Base-by-base conservation (phyloP, 2,329 filamentous ascomycete genomes). In the Aphanoascus verrucosus region DNA sequence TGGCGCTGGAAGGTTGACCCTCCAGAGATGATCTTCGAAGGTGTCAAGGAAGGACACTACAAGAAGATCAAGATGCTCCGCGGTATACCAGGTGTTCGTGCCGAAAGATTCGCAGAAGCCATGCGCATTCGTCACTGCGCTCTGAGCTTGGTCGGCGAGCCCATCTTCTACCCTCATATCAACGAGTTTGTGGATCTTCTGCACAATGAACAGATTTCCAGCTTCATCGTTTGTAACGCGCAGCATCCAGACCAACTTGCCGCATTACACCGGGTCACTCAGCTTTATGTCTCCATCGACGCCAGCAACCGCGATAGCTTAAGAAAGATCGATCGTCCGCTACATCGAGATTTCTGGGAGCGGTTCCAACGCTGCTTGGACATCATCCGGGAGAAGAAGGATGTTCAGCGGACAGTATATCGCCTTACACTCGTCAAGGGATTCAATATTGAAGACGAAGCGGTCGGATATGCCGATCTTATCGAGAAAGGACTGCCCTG, bases 131-230 rank as follows among this genome's bases (percentile, higher is more conserved):
- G 88, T 0, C 91, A 98, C 70, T 98, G 91, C 67, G 93, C 93
- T 0, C 75, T 98, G 44, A 88, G 83, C 59, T 77, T 98, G 8
- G 93, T 98, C 19, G 91, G 93, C 61, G 91, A 98, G 69, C 91
- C 91, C n/a, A 96, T 96, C 62, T 97, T 97, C 73, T 97, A 97
- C 69, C 93, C 93, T 8, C 84, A 94, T 65, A 97, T 97, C 76
- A 96, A 98, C 69, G 85, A 90, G 65, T 90, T 97, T 64, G 75
- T 94, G 0, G 78, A 74, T 9, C 80, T 97, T 76, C 77, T 98
- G 59, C 91, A 97, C 72, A 74, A 69, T 11, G 86, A 94, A 67
- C 84, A 82, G 61, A 96, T 97, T 60, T 94, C 88, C 2, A 93
- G 86, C 32, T 98, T 97, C 73, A 76, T 97, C 0, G 93, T 98